phyloP scores from a whole-genome alignment of 352 stramenopile species.

The Phytophthora palmivora region DNA sequence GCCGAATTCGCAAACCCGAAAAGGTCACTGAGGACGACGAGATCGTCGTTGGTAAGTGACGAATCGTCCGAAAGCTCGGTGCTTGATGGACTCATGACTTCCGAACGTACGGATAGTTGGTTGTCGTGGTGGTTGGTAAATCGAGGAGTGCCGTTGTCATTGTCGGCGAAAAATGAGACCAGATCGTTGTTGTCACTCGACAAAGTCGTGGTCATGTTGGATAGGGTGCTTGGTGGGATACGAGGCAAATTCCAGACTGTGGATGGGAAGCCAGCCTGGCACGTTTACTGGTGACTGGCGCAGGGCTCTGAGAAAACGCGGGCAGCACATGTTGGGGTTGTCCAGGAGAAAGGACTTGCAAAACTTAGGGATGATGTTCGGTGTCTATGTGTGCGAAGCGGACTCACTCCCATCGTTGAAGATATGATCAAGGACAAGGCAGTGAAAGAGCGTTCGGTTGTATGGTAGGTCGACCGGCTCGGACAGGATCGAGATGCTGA shows the following conservation, averaged over 20 bases:
- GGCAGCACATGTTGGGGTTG: conserved; percentile 20
- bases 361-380: background rate
- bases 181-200: conserved; percentile 26
- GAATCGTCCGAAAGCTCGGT: conserved; percentile 33
- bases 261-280: conserved; percentile 5
- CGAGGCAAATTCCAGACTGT: conserved; percentile 32
- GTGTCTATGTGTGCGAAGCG: background rate
- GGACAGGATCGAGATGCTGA: conserved; percentile 9
- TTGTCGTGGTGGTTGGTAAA: conserved; percentile 9
- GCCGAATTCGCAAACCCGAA: conserved; percentile 23
- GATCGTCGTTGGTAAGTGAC: conserved; percentile 34
- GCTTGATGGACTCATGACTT: conserved; percentile 18
- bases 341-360: conserved; percentile 14
- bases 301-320: conserved; percentile 24
- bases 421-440: conserved; percentile 5
- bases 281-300: conserved; percentile 22
- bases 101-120: background rate
- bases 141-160: conserved; percentile 1
- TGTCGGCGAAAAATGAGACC: conserved; percentile 16
- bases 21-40: conserved; percentile 35
- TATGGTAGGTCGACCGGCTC: conserved; percentile 9
- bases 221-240: background rate
- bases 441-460: conserved; percentile 31
- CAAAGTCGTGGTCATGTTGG: conserved; percentile 20
- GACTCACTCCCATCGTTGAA: conserved; percentile 37